Evolutionary conservation across 495 filamentous ascomycete genomes (phyloP).

Genomic region (Aspergillus egyptiacus): DNA sequence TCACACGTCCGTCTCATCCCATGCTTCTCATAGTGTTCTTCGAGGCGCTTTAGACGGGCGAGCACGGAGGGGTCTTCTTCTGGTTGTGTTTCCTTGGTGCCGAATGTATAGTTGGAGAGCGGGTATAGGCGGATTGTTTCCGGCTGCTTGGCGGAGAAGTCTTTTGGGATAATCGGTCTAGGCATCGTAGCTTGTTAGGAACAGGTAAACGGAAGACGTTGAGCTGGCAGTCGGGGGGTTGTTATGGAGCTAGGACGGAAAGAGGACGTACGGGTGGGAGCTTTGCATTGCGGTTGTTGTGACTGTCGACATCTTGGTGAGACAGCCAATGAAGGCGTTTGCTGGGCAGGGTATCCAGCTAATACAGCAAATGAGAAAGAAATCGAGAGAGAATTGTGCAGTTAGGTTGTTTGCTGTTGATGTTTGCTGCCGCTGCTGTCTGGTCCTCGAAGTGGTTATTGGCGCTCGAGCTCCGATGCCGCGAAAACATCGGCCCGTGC

Average conservation of each 20-base stretch:
- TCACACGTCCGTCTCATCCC: constrained; percentile 97
- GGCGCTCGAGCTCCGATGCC: constrained; percentile 3
- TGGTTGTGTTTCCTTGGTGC: constrained; percentile 94
- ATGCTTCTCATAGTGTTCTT: constrained; percentile 86
- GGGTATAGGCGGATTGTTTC: constrained; percentile 89
- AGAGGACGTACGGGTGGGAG: constrained; percentile 52
- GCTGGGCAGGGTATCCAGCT: background rate
- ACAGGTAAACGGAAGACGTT: background rate
- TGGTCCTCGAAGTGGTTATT: constrained; percentile 4
- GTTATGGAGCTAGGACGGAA: background rate
- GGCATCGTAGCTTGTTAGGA: background rate
- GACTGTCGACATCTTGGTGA: constrained; percentile 65
- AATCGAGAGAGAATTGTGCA: background rate
- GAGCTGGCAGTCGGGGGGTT: constrained; percentile 8
- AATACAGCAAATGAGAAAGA: background rate
- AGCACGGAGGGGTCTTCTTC: constrained; percentile 96
- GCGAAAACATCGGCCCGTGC: constrained; percentile 17
- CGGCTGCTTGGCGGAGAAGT: constrained; percentile 86
- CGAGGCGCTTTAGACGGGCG: constrained; percentile 82
- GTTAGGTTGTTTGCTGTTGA: background rate
- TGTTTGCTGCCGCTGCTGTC: background rate
- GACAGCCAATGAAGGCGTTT: background rate
- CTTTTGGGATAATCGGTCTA: constrained; percentile 69
- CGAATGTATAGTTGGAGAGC: constrained; percentile 96
- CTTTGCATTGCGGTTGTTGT: constrained; percentile 63